phyloP scores from a whole-genome alignment of 2,329 filamentous ascomycete species.

The Trichoderma breve region DNA sequence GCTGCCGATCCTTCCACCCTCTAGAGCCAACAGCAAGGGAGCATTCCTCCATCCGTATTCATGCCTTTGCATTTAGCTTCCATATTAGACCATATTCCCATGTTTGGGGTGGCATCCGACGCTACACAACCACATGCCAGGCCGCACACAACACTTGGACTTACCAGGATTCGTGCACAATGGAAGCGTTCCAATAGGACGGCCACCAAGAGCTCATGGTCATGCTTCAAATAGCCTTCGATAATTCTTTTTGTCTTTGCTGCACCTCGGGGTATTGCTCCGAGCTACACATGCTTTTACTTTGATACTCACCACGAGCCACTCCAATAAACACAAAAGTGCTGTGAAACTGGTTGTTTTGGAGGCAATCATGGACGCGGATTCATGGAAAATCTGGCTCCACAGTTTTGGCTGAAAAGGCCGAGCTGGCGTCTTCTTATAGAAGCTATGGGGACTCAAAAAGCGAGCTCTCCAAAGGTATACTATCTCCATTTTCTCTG shows the following conservation, averaged over 20 bases:
- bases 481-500: not conserved
- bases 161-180: not conserved
- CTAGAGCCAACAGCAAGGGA: not conserved
- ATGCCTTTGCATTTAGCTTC: not conserved
- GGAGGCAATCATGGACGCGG: not conserved
- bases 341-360: not conserved
- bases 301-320: not conserved
- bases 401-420: not conserved
- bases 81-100: not conserved
- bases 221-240: not conserved
- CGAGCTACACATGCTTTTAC: not conserved
- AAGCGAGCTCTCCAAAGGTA: not conserved
- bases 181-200: not conserved
- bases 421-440: not conserved
- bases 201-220: not conserved
- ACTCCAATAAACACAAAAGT: not conserved
- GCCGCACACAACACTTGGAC: not conserved
- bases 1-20: not conserved
- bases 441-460: not conserved
- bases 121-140: not conserved
- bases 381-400: slow-evolving; percentile 12
- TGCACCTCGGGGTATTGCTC: not conserved
- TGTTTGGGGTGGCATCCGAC: not conserved
- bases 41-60: not conserved
- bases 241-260: not conserved